Conservation (phyloP, 208 protist genomes). For the Trypanosoma scelopori region DNA sequence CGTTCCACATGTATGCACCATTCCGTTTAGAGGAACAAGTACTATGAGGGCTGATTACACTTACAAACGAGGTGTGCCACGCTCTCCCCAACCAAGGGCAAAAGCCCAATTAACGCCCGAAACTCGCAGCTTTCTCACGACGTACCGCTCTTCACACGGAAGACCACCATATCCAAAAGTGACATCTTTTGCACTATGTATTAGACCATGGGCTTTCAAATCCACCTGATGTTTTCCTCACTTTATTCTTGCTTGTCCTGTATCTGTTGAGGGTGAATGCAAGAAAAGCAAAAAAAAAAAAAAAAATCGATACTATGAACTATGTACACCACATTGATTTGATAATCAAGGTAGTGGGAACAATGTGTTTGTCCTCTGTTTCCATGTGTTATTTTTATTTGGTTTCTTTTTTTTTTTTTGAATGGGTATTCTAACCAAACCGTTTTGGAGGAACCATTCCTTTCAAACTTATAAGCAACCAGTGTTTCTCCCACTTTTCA, state of each 20-base stretch:
- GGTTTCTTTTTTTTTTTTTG: too few relatives aligned
- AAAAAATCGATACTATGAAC: too few relatives aligned
- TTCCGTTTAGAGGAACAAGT: slow-evolving; percentile 16
- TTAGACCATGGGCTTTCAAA: slow-evolving; percentile 5
- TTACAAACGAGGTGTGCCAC: neutral
- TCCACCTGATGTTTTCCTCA: neutral
- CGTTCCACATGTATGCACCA: neutral
- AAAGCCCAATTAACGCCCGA: slow-evolving; percentile 13
- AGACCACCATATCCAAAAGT: slow-evolving; percentile 5
- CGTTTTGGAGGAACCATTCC: too few relatives aligned
- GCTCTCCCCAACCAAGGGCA: neutral
- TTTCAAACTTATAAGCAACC: too few relatives aligned
- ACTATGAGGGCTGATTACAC: slow-evolving; percentile 21
- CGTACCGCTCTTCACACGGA: slow-evolving; percentile 12
- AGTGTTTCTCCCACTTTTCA: too few relatives aligned
- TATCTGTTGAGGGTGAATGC: too few relatives aligned
- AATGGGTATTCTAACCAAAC: too few relatives aligned
- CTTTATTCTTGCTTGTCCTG: neutral
- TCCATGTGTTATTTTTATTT: too few relatives aligned
- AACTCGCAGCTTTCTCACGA: slow-evolving; percentile 19
- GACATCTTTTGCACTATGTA: slow-evolving; percentile 4
- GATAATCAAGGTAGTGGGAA: too few relatives aligned
- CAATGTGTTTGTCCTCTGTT: too few relatives aligned
- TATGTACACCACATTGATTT: too few relatives aligned
- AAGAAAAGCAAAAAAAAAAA: too few relatives aligned